Percentiles rank a stretch among this genome's conserved stretches.
Conservation (phyloP, 73 alveolate genomes). For the Blepharisma stoltei region DNA sequence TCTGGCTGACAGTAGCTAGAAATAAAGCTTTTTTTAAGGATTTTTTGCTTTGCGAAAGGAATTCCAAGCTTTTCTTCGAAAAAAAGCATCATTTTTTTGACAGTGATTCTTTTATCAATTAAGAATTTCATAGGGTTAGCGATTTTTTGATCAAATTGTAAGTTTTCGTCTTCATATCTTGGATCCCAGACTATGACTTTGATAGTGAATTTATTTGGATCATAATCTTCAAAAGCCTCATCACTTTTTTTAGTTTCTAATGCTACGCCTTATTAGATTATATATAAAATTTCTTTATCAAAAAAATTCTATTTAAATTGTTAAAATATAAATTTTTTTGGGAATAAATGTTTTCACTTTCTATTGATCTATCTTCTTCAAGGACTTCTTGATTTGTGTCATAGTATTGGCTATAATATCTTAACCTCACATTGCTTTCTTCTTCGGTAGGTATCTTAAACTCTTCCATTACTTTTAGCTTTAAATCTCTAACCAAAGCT, state of each 20-base stretch:
- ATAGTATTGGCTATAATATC: not conserved
- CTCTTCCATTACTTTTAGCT: not conserved
- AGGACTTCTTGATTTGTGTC: not conserved
- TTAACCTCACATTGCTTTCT: not conserved
- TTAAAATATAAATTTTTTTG: too few relatives aligned
- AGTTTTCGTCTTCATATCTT: too few relatives aligned
- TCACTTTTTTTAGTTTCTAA: constrained; percentile 10
- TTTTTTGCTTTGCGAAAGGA: not conserved
- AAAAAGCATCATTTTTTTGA: not conserved
- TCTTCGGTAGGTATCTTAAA: not conserved
- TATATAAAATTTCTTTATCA: too few relatives aligned
- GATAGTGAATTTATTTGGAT: not conserved
- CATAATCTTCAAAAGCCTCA: constrained; percentile 24
- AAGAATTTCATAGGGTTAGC: not conserved
- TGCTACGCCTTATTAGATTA: too few relatives aligned
- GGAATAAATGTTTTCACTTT: too few relatives aligned
- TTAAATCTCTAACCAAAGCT: not conserved
- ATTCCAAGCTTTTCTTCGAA: not conserved
- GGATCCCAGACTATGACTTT: constrained; percentile 10
- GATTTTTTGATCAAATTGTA: too few relatives aligned
- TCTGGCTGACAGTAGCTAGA: not conserved
- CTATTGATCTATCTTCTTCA: constrained; percentile 18
- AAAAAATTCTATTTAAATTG: too few relatives aligned
- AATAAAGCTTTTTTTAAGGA: not conserved
- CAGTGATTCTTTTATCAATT: not conserved